Conservation (phyloP, 805 yeast species). For the Cyberlindnera galapagoensis region DNA sequence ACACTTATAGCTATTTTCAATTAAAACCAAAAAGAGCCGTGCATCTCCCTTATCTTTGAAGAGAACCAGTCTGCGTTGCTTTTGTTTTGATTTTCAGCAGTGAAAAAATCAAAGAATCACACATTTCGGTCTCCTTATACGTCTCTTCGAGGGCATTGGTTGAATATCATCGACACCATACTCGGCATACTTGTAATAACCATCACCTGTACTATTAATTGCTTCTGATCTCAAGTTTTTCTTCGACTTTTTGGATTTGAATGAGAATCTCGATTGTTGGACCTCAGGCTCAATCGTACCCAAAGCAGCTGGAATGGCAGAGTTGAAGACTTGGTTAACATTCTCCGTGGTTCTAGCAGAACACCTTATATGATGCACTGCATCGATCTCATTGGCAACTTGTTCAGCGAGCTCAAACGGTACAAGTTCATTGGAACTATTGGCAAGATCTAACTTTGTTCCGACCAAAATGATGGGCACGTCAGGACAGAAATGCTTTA, state of each 20-base stretch:
- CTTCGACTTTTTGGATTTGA: constrained; percentile 3
- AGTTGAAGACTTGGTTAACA: constrained; percentile 60
- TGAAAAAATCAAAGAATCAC: constrained; percentile 5
- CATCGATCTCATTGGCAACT: constrained; percentile 57
- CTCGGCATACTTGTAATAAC: constrained; percentile 14
- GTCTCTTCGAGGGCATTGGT: not conserved
- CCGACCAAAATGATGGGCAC: constrained; percentile 80
- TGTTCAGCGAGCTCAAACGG: constrained; percentile 27
- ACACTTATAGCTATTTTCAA: too few species aligned
- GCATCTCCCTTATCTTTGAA: too few species aligned
- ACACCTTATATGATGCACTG: constrained; percentile 69
- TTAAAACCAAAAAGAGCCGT: too few species aligned
- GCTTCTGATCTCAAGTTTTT: not conserved
- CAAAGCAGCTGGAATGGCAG: constrained; percentile 35
- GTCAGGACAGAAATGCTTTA: constrained; percentile 73
- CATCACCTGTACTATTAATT: constrained; percentile 7
- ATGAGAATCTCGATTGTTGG: constrained; percentile 1
- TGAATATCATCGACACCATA: constrained; percentile 10
- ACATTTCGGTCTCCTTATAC: constrained; percentile 7
- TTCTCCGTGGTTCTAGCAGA: constrained; percentile 69
- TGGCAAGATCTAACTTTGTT: constrained; percentile 60
- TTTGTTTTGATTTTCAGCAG: too few species aligned
- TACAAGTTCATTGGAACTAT: constrained; percentile 34
- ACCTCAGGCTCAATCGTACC: constrained; percentile 5
- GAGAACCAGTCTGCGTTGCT: too few species aligned